A percentile compares a stretch with the other conserved stretches of the same genome.
phyloP scores from a whole-genome alignment of 495 filamentous ascomycete genomes.

The Penicillium bovifimosum region DNA sequence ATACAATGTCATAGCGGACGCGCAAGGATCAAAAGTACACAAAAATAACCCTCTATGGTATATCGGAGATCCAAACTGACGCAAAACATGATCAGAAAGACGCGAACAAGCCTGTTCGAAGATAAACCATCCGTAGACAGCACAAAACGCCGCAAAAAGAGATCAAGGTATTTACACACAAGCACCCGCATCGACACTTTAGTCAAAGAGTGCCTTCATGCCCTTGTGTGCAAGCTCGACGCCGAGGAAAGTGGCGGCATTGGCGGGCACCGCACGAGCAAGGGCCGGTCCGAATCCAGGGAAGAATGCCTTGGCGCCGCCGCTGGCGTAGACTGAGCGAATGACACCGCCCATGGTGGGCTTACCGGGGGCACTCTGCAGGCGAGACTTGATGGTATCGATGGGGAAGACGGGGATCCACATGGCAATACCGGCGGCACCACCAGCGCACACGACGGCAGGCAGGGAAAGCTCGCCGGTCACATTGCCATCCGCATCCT shows the following conservation, averaged over 20 bases:
- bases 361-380: constrained; percentile 88
- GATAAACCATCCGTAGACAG: constrained; percentile 2
- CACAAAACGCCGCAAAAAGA: constrained; percentile 14
- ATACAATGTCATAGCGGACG: background rate
- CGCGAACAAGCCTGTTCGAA: background rate
- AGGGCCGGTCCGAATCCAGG: constrained; percentile 92
- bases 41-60: background rate
- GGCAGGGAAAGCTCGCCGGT: constrained; percentile 65
- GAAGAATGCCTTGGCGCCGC: constrained; percentile 93
- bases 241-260: constrained; percentile 73
- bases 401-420: constrained; percentile 98
- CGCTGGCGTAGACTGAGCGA: constrained; percentile 66
- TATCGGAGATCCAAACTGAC: background rate
- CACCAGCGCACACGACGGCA: constrained; percentile 83
- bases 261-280: constrained; percentile 89
- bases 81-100: background rate
- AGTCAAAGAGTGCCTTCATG: constrained; percentile 66
- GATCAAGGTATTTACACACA: constrained; percentile 17
- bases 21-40: background rate
- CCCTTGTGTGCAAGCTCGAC: constrained; percentile 78
- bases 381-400: constrained; percentile 88
- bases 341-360: constrained; percentile 79
- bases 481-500: constrained; percentile 68
- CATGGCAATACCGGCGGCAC: constrained; percentile 92
- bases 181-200: background rate